A percentile compares a stretch with the other conserved stretches of the same genome.
Evolutionary conservation across 352 stramenopile genomes (phyloP).

Genomic region (Globisporangium camurandrum): DNA sequence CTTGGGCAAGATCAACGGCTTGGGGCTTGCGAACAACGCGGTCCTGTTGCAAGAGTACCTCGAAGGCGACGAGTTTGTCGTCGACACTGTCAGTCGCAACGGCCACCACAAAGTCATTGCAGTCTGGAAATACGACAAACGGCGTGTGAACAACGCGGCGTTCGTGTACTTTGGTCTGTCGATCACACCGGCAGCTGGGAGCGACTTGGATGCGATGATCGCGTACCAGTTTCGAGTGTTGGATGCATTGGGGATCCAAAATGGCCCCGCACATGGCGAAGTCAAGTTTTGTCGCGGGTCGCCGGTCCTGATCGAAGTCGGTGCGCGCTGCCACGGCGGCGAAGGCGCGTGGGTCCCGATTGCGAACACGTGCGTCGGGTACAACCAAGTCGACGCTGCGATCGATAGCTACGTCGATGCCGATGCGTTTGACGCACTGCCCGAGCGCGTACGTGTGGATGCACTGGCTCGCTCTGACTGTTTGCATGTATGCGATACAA

Average conservation of each 20-base stretch:
- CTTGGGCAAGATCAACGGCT: constrained; percentile 79
- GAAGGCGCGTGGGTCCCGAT: constrained; percentile 93
- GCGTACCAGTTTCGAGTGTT: constrained; percentile 76
- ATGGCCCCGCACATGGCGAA: constrained; percentile 73
- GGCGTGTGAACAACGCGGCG: constrained; percentile 88
- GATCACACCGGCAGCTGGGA: constrained; percentile 52
- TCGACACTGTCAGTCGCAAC: constrained; percentile 92
- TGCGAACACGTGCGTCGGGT: constrained; percentile 86
- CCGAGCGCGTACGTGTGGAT: constrained; percentile 30
- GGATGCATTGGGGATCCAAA: constrained; percentile 62
- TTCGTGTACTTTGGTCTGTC: constrained; percentile 94
- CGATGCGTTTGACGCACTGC: constrained; percentile 48
- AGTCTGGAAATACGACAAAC: constrained; percentile 98
- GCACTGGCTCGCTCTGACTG: background rate
- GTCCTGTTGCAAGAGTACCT: constrained; percentile 92
- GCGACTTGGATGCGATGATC: constrained; percentile 76
- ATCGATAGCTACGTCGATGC: constrained; percentile 76
- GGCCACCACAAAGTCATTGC: constrained; percentile 93
- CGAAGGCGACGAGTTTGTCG: constrained; percentile 92
- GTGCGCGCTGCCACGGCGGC: constrained; percentile 92
- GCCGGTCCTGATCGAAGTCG: constrained; percentile 94
- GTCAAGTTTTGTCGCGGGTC: constrained; percentile 80
- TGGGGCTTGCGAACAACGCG: constrained; percentile 80
- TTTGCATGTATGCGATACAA: no score
- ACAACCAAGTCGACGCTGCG: constrained; percentile 90